These are phyloP conservation scores for Trichoderma sp. DNA, from an alignment of 2,329 filamentous ascomycete genomes.

Conservation along the genomic window DNA sequence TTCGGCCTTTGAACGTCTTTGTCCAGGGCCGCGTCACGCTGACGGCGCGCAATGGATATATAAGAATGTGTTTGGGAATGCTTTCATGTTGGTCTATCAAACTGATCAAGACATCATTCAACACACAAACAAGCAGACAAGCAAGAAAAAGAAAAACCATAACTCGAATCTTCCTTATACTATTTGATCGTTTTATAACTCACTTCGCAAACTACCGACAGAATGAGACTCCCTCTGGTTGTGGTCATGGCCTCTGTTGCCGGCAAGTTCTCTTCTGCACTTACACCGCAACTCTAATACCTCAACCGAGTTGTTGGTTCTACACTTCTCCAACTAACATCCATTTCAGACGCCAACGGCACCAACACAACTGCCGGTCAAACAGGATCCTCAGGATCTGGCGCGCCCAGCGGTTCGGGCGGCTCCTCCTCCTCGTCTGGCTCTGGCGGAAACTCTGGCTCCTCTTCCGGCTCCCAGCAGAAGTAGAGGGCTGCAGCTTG, in stretches of 20 bases:
- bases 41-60: conserved; percentile 8
- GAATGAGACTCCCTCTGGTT: conserved; percentile 23
- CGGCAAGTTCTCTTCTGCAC: not conserved
- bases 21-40: conserved; percentile 25
- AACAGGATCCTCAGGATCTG: conserved; percentile 19
- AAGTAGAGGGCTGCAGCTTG: not conserved
- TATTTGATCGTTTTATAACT: not conserved
- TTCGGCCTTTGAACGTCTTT: conserved; percentile 1
- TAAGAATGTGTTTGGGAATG: conserved; percentile 8
- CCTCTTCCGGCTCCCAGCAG: conserved; percentile 15
- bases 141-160: not conserved
- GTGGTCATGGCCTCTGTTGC: conserved; percentile 23
- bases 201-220: not conserved
- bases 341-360: conserved; percentile 15
- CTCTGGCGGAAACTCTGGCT: not conserved
- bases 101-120: not conserved
- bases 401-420: conserved; percentile 8
- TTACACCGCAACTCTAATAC: not conserved
- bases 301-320: too few species aligned
- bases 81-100: not conserved
- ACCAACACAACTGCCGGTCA: conserved; percentile 18
- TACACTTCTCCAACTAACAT: not conserved
- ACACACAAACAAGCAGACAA: not conserved
- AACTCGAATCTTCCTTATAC: not conserved
- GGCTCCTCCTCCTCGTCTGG: conserved; percentile 4